phyloP scores from a whole-genome alignment of 2,329 filamentous ascomycete species.

The Fusarium subglutinans region DNA sequence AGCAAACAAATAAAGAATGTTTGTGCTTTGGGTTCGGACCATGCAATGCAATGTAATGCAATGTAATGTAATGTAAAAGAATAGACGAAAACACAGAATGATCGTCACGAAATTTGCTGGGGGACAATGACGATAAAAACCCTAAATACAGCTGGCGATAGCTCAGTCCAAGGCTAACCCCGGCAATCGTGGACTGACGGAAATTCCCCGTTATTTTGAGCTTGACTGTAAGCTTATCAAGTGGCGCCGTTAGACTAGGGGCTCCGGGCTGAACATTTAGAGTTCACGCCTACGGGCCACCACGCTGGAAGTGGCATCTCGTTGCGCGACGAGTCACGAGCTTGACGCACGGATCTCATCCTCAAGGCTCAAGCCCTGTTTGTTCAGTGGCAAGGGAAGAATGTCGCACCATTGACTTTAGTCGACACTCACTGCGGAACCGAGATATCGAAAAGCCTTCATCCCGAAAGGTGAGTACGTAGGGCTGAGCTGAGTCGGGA shows the following conservation, averaged over 20 bases:
- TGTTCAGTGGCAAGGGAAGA: neutral
- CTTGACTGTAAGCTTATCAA: slow-evolving; percentile 2
- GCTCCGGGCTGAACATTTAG: neutral
- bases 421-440: neutral
- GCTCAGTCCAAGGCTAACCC: neutral
- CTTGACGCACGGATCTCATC: neutral
- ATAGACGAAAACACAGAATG: neutral
- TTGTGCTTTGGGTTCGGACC: neutral
- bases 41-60: neutral
- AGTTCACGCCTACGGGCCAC: neutral
- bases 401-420: neutral
- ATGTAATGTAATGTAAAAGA: neutral
- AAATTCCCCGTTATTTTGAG: neutral
- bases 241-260: neutral
- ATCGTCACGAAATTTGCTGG: neutral
- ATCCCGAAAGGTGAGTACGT: neutral
- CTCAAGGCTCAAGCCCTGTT: neutral
- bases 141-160: neutral
- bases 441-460: neutral
- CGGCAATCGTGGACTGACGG: neutral
- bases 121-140: neutral
- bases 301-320: neutral
- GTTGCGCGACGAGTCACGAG: neutral
- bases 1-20: neutral
- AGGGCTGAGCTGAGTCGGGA: neutral